These are phyloP conservation scores for Aspergillus unguis DNA, from an alignment of 2,329 filamentous ascomycete species.

Conservation along the genomic window DNA sequence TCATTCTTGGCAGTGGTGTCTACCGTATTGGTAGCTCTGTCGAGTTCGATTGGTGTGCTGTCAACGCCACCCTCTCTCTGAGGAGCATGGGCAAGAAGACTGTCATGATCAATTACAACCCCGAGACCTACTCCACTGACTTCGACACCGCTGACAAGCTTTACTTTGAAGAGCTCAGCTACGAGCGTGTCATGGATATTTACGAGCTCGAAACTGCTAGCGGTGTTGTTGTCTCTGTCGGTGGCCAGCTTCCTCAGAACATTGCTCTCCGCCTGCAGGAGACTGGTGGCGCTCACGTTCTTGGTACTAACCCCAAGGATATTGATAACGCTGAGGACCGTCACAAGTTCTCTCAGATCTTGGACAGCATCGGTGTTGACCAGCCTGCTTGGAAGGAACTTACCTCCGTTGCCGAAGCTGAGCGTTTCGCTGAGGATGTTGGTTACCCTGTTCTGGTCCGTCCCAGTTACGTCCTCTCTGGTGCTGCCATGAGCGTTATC, in stretches of 20 bases:
- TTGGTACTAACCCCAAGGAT: conserved; percentile 87
- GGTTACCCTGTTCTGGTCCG: conserved; percentile 93
- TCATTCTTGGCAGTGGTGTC: conserved; percentile 90
- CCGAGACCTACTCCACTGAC: conserved; percentile 78
- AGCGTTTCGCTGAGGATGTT: conserved; percentile 78
- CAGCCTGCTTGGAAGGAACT: conserved; percentile 98
- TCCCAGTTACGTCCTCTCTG: conserved; percentile 91
- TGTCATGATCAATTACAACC: conserved; percentile 93
- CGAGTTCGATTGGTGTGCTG: conserved; percentile 98
- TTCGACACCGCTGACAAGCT: conserved; percentile 86
- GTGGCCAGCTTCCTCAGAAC: conserved; percentile 95
- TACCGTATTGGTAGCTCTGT: conserved; percentile 98
- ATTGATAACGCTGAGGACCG: conserved; percentile 98
- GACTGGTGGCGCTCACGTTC: conserved; percentile 79
- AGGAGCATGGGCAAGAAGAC: conserved; percentile 91
- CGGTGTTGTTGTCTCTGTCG: conserved; percentile 91
- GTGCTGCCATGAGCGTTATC: conserved; percentile 98
- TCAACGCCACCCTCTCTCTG: conserved; percentile 81
- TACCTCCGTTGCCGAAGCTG: conserved; percentile 82
- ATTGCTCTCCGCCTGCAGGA: conserved; percentile 94
- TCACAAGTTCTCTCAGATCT: conserved; percentile 96
- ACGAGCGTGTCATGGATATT: conserved; percentile 98
- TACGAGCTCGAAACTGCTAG: conserved; percentile 84
- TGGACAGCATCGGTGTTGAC: conserved; percentile 94
- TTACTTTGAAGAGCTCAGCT: conserved; percentile 95